Evolutionary conservation across 768 basidiomycete genomes (phyloP).

Genomic region (Jaapia argillacea): DNA sequence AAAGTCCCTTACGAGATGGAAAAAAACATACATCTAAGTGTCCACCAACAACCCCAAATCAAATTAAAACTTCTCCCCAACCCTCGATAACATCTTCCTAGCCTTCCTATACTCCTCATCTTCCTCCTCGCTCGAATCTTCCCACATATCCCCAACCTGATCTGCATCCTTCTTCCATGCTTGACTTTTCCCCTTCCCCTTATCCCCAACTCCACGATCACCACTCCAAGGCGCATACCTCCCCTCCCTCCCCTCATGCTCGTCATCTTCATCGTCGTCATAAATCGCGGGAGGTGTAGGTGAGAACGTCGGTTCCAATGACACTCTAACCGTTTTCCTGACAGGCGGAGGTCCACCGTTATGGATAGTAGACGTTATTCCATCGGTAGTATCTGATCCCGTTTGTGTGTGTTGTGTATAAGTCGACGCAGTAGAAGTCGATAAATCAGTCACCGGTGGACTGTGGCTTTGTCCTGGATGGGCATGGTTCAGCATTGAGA

Average conservation of each 20-base stretch:
- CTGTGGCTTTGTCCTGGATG: conserved; percentile 10
- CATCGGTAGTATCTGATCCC: conserved; percentile 21
- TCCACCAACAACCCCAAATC: too few species aligned
- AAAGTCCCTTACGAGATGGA: too few species aligned
- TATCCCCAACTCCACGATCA: neutral
- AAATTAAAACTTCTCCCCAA: neutral
- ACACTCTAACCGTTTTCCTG: conserved; percentile 72
- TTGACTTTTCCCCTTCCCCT: neutral
- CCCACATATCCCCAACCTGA: conserved; percentile 1
- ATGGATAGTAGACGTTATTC: conserved; percentile 14
- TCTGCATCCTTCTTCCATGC: neutral
- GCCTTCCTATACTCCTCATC: neutral
- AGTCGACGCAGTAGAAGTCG: neutral
- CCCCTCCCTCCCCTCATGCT: neutral
- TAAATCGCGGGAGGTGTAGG: conserved; percentile 57
- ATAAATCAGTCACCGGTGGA: conserved; percentile 4
- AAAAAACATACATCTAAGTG: too few species aligned
- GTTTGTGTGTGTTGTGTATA: too few species aligned
- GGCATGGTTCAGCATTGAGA: too few species aligned
- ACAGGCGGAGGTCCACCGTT: conserved; percentile 10
- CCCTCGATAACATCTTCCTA: neutral
- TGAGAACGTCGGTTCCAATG: conserved; percentile 67
- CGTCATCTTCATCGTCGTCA: conserved; percentile 31
- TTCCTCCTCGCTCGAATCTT: conserved; percentile 1
- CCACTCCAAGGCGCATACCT: neutral